Evolutionary conservation across 306 rosid genomes (phyloP), one percentile per base, ranked within the genome.

Genomic region (Prunus mume): DNA sequence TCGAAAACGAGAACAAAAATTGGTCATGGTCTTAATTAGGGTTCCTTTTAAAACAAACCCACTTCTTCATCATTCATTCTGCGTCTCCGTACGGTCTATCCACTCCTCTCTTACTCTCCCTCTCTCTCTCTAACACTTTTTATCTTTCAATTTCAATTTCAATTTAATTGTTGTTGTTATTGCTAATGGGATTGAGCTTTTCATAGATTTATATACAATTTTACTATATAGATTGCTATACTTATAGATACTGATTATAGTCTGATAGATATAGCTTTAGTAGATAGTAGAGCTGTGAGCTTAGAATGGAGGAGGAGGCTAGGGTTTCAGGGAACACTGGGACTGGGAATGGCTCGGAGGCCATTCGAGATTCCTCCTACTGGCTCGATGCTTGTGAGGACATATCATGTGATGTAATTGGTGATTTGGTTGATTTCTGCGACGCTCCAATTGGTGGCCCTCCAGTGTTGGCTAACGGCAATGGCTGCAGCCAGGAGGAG

Each of bases 361-460:
- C 60, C 7, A 45, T 3, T 45, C 69, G 75, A 38, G 43, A 7
- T 64, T 76, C 96, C 4, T 91, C 97, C 28, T 95, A 92, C 84
- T 95, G 99, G 99, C 80, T 95, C 3, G 99, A 95, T 76, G 99
- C 99, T 8, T 90, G 90, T 47, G 99, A 90, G 76, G 97, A 92
- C 73, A 87, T 93, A 20, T 64, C 98, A 8, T 93, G 97, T 55
- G 98, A 93, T 77, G 81, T 91, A 63, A 87, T 88, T 55, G 80
- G 79, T 17, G 89, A 83, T n/a, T 78, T 77, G 12, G 87, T 83
- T 2, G 96, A 89, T 80, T 90, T 91, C 54, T 86, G 77, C 60
- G 82, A 81, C 6, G 84, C 85, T 11, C 75, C 87, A 27, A 25
- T 79, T 17, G 79, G 65, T 24, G 83, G 68, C 19, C 73, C 91